These are phyloP conservation scores for Acorus gramineus DNA, from an alignment of 106 monocot genomes.

Conservation along the genomic window DNA sequence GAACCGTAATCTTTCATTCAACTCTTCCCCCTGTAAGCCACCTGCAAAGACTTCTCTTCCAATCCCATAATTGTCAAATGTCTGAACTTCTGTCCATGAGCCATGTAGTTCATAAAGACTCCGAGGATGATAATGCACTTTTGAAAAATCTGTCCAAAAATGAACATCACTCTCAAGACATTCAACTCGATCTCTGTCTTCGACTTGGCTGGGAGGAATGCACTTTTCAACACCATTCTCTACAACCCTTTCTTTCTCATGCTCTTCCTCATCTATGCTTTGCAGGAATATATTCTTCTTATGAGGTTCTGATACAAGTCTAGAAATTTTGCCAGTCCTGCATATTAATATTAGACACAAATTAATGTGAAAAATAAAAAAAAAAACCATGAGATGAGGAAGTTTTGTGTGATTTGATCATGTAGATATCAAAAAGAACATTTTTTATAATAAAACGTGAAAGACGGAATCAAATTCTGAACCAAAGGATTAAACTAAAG, in stretches of 20 bases:
- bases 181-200: slow-evolving; percentile 57
- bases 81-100: slow-evolving; percentile 59
- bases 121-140: slow-evolving; percentile 77
- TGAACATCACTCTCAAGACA: slow-evolving; percentile 59
- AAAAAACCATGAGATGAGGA: not conserved
- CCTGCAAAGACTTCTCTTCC: slow-evolving; percentile 58
- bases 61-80: slow-evolving; percentile 69
- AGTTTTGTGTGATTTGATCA: no score
- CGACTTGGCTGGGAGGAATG: slow-evolving; percentile 13
- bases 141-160: slow-evolving; percentile 91
- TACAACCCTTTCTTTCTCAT: not conserved
- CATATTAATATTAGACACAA: not conserved
- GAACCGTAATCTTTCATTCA: slow-evolving; percentile 69
- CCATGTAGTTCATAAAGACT: slow-evolving; percentile 64
- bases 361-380: not conserved
- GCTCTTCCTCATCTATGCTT: slow-evolving; percentile 58
- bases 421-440: no score
- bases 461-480: no score
- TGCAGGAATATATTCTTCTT: slow-evolving; percentile 71
- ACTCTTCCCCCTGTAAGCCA: slow-evolving; percentile 57
- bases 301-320: slow-evolving; percentile 38
- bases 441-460: no score
- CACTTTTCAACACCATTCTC: slow-evolving; percentile 8
- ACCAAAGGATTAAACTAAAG: not conserved
- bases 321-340: slow-evolving; percentile 69